Evolutionary conservation across 345 rosid species (phyloP).

Genomic region (Pelargonium nanum): DNA sequence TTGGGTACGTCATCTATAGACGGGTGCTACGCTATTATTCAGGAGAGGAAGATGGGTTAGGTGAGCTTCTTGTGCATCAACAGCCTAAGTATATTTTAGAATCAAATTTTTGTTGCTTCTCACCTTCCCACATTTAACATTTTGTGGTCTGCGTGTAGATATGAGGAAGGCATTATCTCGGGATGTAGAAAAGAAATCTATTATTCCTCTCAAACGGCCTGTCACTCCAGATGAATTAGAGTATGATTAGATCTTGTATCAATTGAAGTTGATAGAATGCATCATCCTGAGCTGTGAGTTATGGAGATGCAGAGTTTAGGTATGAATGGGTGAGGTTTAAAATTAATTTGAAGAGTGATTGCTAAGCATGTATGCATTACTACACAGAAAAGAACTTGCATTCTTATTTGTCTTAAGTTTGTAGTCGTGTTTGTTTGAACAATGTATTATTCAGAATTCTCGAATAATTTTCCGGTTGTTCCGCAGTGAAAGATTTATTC

Average conservation of each 20-base stretch:
- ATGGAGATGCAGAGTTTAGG: neutral
- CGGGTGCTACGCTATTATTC: constrained; percentile 86
- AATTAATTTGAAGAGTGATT: too few relatives aligned
- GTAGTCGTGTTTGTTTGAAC: too few relatives aligned
- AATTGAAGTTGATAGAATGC: constrained; percentile 3
- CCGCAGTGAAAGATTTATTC: too few relatives aligned
- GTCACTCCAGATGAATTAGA: constrained; percentile 82
- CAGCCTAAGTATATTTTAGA: too few relatives aligned
- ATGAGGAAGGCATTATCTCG: constrained; percentile 92
- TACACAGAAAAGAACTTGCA: too few relatives aligned
- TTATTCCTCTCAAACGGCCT: constrained; percentile 80
- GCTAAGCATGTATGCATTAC: too few relatives aligned
- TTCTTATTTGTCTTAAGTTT: too few relatives aligned
- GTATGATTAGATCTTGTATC: constrained; percentile 47
- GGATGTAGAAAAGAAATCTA: constrained; percentile 77
- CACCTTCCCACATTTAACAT: neutral
- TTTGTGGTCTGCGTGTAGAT: constrained; percentile 34
- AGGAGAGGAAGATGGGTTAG: constrained; percentile 89
- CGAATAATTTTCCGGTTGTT: too few relatives aligned
- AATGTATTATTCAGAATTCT: too few relatives aligned
- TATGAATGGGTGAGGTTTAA: neutral
- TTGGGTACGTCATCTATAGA: constrained; percentile 75
- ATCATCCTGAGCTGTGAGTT: neutral
- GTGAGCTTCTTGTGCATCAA: constrained; percentile 27
- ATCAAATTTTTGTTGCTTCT: neutral